Conservation (phyloP, 2,329 filamentous ascomycete genomes). For the Venturia nashicola region DNA sequence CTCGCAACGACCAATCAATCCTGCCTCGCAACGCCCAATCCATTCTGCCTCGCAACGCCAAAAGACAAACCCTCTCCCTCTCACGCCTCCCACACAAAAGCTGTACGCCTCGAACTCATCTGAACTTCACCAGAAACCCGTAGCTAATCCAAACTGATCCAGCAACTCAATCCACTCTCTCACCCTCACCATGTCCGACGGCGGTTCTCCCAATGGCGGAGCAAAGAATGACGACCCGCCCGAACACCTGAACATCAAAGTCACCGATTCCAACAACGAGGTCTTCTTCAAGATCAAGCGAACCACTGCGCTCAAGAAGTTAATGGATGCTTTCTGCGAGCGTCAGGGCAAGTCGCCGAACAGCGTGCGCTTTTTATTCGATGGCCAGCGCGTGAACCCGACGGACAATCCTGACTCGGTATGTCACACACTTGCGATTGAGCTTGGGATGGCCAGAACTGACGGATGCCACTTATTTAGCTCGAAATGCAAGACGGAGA, state of each 20-base stretch:
- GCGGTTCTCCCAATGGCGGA: slow-evolving; percentile 22
- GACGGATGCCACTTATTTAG: slow-evolving; percentile 23
- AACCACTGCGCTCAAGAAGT: slow-evolving; percentile 86
- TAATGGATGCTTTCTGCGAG: slow-evolving; percentile 97
- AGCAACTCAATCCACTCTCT: not conserved
- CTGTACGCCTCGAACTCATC: not conserved
- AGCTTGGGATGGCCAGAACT: not conserved
- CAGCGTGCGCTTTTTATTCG: slow-evolving; percentile 89
- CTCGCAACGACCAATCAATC: not conserved
- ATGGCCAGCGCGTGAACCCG: slow-evolving; percentile 83
- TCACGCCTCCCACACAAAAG: not conserved
- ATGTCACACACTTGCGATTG: slow-evolving; percentile 30
- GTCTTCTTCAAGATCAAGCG: slow-evolving; percentile 99
- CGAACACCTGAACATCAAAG: slow-evolving; percentile 98
- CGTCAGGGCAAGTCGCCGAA: slow-evolving; percentile 77
- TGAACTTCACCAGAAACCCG: not conserved
- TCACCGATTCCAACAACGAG: slow-evolving; percentile 98
- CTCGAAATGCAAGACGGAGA: slow-evolving; percentile 96
- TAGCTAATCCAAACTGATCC: not conserved
- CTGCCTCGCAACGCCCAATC: not conserved
- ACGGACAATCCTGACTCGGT: slow-evolving; percentile 86
- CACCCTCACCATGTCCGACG: slow-evolving; percentile 30
- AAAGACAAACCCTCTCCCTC: not conserved
- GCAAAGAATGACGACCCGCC: slow-evolving; percentile 31
- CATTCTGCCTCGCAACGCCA: not conserved